These are phyloP conservation scores for Dioscorea cayenensis DNA, from an alignment of 116 monocot species.

Conservation along the genomic window DNA sequence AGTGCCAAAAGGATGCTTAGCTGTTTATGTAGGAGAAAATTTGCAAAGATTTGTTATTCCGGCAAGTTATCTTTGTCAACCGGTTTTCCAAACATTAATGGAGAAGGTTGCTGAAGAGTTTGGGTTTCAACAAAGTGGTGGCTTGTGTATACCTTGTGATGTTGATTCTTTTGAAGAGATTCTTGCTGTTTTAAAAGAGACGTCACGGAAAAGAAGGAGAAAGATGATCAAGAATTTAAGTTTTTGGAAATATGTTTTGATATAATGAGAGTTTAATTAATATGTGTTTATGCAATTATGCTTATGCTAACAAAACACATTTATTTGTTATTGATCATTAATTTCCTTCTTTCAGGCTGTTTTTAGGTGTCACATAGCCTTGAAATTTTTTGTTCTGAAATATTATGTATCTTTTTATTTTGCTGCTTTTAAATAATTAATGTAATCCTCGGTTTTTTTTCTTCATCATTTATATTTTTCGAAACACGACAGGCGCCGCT, in stretches of 20 bases:
- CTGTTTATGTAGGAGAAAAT: slow-evolving; percentile 37
- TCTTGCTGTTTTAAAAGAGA: slow-evolving; percentile 2
- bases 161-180: slow-evolving; percentile 25
- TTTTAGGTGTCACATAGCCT: too few relatives aligned
- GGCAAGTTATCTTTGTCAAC: slow-evolving; percentile 20
- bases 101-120: slow-evolving; percentile 43
- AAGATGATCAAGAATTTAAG: neutral
- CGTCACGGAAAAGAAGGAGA: neutral
- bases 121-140: slow-evolving; percentile 29
- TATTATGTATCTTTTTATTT: too few relatives aligned
- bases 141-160: slow-evolving; percentile 32
- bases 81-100: slow-evolving; percentile 29
- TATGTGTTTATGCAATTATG: too few relatives aligned
- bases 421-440: too few relatives aligned
- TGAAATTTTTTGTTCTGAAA: too few relatives aligned
- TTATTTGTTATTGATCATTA: too few relatives aligned
- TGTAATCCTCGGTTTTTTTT: too few relatives aligned
- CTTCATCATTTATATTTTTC: too few relatives aligned
- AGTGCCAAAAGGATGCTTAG: slow-evolving; percentile 36
- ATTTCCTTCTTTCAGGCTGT: too few relatives aligned
- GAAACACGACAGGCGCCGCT: too few relatives aligned
- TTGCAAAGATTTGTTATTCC: slow-evolving; percentile 49
- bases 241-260: neutral
- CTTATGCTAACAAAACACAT: too few relatives aligned
- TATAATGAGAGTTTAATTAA: too few relatives aligned